Evolutionary conservation across 75 land plant species (phyloP).

Genomic region (Sequoiadendron giganteum): DNA sequence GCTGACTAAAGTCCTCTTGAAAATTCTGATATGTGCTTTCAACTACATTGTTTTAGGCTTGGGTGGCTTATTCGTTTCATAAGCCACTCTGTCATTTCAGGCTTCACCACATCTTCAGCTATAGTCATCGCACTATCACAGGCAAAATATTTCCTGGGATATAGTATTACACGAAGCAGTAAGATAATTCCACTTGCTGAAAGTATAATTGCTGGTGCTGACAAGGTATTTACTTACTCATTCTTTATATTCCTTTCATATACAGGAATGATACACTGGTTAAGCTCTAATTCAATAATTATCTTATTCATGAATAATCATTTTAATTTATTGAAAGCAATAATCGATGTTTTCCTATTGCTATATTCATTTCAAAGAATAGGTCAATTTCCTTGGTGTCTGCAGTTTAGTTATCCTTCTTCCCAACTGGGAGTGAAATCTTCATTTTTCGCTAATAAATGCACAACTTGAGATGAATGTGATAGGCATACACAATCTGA

Average conservation of each 20-base stretch:
- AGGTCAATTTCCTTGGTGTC: no score
- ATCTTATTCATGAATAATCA: not conserved
- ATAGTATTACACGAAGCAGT: constrained; percentile 61
- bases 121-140: constrained; percentile 91
- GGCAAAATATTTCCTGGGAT: constrained; percentile 89
- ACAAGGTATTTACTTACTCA: constrained; percentile 27
- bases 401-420: no score
- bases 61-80: constrained; percentile 98
- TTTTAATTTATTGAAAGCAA: not conserved
- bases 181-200: constrained; percentile 74
- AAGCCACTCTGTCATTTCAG: constrained; percentile 96
- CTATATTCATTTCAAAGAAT: not conserved
- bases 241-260: not conserved
- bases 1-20: not conserved
- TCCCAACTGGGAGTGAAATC: no score
- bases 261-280: not conserved
- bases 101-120: constrained; percentile 95
- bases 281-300: not conserved
- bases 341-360: not conserved
- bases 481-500: not conserved
- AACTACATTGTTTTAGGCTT: constrained; percentile 48
- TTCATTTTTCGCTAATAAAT: no score
- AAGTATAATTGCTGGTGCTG: constrained; percentile 73
- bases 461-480: not conserved
- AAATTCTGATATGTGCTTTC: not conserved